phyloP scores from a whole-genome alignment of 306 rosid species.

The Benincasa hispida region DNA sequence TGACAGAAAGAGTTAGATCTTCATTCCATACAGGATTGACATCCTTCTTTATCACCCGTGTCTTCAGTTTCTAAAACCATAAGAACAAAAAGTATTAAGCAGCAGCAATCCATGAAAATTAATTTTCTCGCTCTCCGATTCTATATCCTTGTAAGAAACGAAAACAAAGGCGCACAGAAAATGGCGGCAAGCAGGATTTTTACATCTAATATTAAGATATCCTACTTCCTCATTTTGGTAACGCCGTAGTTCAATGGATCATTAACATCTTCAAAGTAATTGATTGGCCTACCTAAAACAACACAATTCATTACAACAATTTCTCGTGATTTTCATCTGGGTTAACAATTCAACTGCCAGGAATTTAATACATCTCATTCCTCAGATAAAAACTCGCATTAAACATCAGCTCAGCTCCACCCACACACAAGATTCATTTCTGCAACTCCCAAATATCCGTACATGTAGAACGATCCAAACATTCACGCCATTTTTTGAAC shows the following conservation, averaged over 20 bases:
- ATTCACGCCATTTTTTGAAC: too few relatives aligned
- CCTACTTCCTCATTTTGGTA: not conserved
- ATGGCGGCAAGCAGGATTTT: not conserved
- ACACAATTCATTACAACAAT: not conserved
- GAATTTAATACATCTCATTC: not conserved
- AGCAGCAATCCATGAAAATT: not conserved
- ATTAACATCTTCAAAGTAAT: not conserved
- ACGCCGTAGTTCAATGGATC: not conserved
- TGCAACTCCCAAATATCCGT: not conserved
- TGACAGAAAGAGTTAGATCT: constrained; percentile 75
- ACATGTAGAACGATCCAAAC: not conserved
- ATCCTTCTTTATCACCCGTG: constrained; percentile 69
- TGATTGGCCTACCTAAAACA: not conserved
- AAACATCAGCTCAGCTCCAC: not conserved
- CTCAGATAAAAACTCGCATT: not conserved
- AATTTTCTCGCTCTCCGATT: not conserved
- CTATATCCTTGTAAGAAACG: not conserved
- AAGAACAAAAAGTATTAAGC: not conserved
- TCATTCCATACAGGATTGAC: constrained; percentile 90
- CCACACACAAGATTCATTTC: not conserved
- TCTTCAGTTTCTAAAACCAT: constrained; percentile 61
- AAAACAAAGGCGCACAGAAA: not conserved
- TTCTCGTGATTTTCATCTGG: not conserved
- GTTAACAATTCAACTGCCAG: not conserved
- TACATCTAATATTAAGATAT: not conserved